phyloP scores from a whole-genome alignment of 768 basidiomycete species.

The Coprinopsis marcescibilis region DNA sequence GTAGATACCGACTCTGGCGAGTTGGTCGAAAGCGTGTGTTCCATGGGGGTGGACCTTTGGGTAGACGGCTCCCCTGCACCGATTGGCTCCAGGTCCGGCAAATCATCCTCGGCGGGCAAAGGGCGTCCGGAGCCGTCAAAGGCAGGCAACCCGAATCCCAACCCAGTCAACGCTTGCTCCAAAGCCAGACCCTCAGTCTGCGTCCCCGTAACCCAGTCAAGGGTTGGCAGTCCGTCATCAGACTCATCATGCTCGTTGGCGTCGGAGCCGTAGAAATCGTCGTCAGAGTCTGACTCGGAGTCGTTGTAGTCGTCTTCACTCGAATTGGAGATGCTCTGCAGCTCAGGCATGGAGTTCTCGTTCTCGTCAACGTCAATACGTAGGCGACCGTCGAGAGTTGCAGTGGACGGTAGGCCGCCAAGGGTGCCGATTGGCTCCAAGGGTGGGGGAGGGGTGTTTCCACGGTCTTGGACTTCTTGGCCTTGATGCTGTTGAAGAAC shows the following conservation, averaged over 20 bases:
- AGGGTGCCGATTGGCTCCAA: conserved; percentile 1
- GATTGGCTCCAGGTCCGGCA: background rate
- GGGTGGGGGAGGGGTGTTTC: conserved; percentile 13
- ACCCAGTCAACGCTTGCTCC: no score
- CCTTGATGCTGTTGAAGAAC: conserved; percentile 10
- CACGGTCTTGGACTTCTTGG: conserved; percentile 8
- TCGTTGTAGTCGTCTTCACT: conserved; percentile 27
- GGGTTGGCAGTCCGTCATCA: background rate
- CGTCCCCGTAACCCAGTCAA: no score
- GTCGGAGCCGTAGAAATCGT: conserved; percentile 11
- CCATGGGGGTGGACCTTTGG: conserved; percentile 1
- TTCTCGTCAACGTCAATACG: conserved; percentile 15
- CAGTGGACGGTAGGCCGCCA: no score
- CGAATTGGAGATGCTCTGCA: conserved; percentile 29
- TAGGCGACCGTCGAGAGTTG: background rate
- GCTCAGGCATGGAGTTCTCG: conserved; percentile 32
- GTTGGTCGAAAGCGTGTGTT: no score
- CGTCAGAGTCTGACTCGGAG: conserved; percentile 19
- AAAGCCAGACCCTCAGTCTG: no score
- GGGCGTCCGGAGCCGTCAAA: conserved; percentile 1
- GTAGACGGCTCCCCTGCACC: background rate
- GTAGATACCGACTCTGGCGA: no score
- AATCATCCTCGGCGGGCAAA: conserved; percentile 4
- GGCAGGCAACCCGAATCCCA: no score
- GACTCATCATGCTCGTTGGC: background rate